These are phyloP conservation scores for Arthrobotrys sphaeroides DNA, from an alignment of 2,329 filamentous ascomycete species.

Conservation along the genomic window DNA sequence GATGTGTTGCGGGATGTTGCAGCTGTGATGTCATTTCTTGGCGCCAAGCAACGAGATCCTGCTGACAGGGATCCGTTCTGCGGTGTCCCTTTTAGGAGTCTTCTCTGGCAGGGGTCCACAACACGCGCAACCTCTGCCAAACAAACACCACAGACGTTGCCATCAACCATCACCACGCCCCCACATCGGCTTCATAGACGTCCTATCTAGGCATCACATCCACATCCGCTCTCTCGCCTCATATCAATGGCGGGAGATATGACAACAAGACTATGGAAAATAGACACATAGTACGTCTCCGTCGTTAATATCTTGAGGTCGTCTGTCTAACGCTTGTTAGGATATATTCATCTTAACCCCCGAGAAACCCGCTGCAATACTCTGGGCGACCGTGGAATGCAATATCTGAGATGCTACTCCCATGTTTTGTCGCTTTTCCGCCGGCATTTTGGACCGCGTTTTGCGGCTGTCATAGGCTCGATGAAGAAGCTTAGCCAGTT, in stretches of 20 bases:
- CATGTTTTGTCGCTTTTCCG: slow-evolving; percentile 29
- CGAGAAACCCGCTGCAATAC: slow-evolving; percentile 20
- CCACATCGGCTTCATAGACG: slow-evolving; percentile 51
- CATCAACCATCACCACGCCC: slow-evolving; percentile 47
- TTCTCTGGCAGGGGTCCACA: slow-evolving; percentile 7
- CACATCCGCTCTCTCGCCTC: neutral
- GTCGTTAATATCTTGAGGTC: neutral
- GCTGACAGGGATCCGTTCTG: no score
- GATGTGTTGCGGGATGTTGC: slow-evolving; percentile 14
- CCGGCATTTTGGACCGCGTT: slow-evolving; percentile 9
- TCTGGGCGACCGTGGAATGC: slow-evolving; percentile 49
- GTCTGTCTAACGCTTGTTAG: slow-evolving; percentile 6
- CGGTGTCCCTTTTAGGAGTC: slow-evolving; percentile 2
- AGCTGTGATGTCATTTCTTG: slow-evolving; percentile 18
- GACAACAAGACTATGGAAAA: neutral
- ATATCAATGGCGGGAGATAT: neutral
- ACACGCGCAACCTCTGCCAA: slow-evolving; percentile 20
- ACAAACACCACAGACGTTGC: slow-evolving; percentile 36
- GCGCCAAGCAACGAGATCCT: neutral
- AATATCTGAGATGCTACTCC: slow-evolving; percentile 19
- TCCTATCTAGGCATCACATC: slow-evolving; percentile 1
- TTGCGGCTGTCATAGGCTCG: slow-evolving; percentile 24
- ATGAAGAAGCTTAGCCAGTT: slow-evolving; percentile 13
- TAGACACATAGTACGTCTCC: neutral
- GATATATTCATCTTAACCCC: slow-evolving; percentile 4